These are phyloP conservation scores for Neobulgaria alba DNA, from an alignment of 2,329 filamentous ascomycete species.

Conservation along the genomic window DNA sequence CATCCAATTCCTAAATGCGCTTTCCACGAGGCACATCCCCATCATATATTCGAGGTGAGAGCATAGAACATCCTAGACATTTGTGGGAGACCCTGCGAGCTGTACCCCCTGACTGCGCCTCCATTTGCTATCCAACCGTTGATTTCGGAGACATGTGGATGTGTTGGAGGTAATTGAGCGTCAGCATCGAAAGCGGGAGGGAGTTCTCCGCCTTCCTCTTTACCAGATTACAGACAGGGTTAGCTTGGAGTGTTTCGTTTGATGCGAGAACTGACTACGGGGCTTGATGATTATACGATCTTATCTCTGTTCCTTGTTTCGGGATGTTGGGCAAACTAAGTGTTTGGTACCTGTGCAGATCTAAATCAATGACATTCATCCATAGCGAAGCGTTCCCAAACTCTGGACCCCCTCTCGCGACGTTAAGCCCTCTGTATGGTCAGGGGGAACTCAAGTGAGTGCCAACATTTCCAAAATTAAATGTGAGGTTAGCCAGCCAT, in stretches of 20 bases:
- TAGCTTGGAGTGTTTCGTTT: constrained; percentile 8
- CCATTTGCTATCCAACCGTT: neutral
- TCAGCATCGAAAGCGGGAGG: neutral
- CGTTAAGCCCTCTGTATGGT: too few relatives aligned
- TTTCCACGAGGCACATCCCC: neutral
- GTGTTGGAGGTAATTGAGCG: neutral
- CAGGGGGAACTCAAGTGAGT: too few relatives aligned
- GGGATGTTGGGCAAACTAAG: neutral
- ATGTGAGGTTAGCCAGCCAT: too few relatives aligned
- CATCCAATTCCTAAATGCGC: too few relatives aligned
- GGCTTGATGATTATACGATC: constrained; percentile 1
- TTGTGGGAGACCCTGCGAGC: neutral
- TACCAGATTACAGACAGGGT: constrained; percentile 1
- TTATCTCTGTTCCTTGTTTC: constrained; percentile 12
- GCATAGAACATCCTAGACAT: too few relatives aligned
- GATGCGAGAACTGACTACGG: constrained; percentile 8
- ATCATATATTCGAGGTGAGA: neutral
- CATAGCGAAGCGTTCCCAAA: neutral
- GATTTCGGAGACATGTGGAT: neutral
- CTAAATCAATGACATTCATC: neutral
- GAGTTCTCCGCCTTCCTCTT: neutral
- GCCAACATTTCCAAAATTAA: too few relatives aligned
- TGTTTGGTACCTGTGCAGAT: too few relatives aligned
- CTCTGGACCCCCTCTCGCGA: too few relatives aligned
- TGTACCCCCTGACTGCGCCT: neutral